Percentiles rank a stretch among this genome's conserved stretches.
These are phyloP conservation scores for Batkoa obscura DNA, from an alignment of 371 early-diverging fungal genomes.

Conservation along the genomic window DNA sequence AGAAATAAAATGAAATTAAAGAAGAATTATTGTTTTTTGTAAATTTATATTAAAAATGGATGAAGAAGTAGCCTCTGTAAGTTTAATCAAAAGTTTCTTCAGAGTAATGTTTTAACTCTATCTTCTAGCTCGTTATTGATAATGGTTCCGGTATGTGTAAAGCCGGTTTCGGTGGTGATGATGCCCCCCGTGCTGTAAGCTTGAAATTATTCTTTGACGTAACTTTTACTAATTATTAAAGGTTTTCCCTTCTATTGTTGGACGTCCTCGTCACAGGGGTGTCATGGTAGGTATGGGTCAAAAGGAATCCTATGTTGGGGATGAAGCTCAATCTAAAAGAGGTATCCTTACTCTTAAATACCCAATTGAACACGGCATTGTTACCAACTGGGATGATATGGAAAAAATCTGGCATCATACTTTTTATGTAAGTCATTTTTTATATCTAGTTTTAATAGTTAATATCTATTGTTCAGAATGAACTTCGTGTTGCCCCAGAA, in stretches of 20 bases:
- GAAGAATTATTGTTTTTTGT: too few species aligned
- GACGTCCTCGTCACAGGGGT: conserved; percentile 98
- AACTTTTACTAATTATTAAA: conserved; percentile 9
- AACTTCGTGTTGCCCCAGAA: conserved; percentile 68
- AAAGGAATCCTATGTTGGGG: conserved; percentile 99
- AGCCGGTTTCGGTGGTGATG: conserved; percentile 99
- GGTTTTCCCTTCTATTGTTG: conserved; percentile 98
- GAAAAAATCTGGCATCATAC: conserved; percentile 99
- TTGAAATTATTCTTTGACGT: background rate
- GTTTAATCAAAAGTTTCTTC: background rate
- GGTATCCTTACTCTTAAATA: conserved; percentile 98
- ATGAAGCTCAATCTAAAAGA: conserved; percentile 99
- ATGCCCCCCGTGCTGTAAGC: conserved; percentile 98
- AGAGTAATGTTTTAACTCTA: background rate
- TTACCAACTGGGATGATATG: conserved; percentile 99
- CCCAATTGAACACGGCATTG: conserved; percentile 99
- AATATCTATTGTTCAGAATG: conserved; percentile 34
- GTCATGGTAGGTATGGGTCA: conserved; percentile 99
- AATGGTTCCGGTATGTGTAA: conserved; percentile 99
- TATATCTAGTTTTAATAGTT: background rate
- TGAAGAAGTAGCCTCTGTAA: conserved; percentile 15
- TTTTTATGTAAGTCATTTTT: conserved; percentile 38
- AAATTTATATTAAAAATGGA: too few species aligned
- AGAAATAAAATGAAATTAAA: too few species aligned
- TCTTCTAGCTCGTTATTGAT: conserved; percentile 49